A percentile compares a stretch with the other conserved stretches of the same genome.
These are phyloP conservation scores for Stagonosporopsis tanaceti DNA, from an alignment of 2,329 filamentous ascomycete genomes.

Conservation along the genomic window DNA sequence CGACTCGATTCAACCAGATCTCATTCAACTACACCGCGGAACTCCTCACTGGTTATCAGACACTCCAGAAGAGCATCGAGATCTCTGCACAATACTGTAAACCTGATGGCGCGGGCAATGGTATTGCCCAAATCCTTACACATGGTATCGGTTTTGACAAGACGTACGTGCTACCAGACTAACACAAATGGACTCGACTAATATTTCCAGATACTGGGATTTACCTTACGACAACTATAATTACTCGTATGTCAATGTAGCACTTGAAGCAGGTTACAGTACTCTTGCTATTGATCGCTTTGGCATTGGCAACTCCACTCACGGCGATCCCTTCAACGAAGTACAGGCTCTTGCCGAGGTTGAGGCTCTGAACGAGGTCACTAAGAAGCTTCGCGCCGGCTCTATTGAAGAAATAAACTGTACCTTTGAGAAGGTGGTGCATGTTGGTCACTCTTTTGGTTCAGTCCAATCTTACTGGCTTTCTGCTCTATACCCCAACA, in stretches of 20 bases:
- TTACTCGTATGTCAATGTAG: constrained; percentile 68
- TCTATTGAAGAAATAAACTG: constrained; percentile 53
- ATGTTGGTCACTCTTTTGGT: constrained; percentile 72
- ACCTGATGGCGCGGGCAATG: constrained; percentile 54
- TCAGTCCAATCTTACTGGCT: constrained; percentile 66
- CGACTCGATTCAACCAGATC: constrained; percentile 35
- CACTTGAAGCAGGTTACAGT: constrained; percentile 64
- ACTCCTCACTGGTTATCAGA: constrained; percentile 59
- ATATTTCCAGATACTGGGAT: constrained; percentile 65
- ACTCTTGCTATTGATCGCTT: constrained; percentile 70
- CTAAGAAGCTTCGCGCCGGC: constrained; percentile 58
- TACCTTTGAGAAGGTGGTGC: constrained; percentile 58
- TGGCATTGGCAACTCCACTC: constrained; percentile 66
- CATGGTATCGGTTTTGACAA: constrained; percentile 66
- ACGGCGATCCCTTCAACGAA: constrained; percentile 66
- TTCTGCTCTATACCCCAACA: constrained; percentile 59
- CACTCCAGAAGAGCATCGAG: constrained; percentile 62
- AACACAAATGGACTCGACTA: neutral
- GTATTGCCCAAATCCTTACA: constrained; percentile 57
- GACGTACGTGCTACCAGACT: constrained; percentile 39
- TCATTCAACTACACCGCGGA: constrained; percentile 57
- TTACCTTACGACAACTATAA: constrained; percentile 64
- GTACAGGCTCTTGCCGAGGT: constrained; percentile 67
- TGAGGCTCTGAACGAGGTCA: constrained; percentile 65
- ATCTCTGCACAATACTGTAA: constrained; percentile 69